These are phyloP conservation scores for Tricholoma furcatifolium DNA, from an alignment of 768 basidiomycete genomes.

Conservation along the genomic window DNA sequence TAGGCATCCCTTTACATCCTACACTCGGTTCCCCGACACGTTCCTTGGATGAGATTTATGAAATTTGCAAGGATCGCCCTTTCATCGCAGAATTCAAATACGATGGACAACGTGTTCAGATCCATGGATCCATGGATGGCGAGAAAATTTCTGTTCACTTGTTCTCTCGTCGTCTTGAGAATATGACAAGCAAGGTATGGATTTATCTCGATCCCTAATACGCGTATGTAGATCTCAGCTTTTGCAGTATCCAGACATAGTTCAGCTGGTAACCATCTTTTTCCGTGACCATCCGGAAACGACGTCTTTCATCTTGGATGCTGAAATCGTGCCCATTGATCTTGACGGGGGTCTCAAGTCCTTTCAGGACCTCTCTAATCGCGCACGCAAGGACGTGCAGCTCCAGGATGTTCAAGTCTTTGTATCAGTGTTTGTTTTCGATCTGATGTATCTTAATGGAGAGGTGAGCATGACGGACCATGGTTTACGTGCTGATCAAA, in stretches of 20 bases:
- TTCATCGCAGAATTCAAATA: conserved; percentile 92
- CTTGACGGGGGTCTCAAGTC: conserved; percentile 61
- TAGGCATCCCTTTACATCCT: conserved; percentile 79
- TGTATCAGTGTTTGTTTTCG: conserved; percentile 87
- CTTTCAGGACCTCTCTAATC: conserved; percentile 85
- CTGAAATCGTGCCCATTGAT: conserved; percentile 88
- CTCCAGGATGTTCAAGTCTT: conserved; percentile 71
- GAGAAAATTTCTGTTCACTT: conserved; percentile 48
- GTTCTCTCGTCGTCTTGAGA: conserved; percentile 88
- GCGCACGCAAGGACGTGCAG: conserved; percentile 81
- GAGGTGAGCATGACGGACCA: conserved; percentile 46
- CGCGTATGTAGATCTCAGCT: background rate
- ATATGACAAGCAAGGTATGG: conserved; percentile 86
- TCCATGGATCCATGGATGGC: conserved; percentile 49
- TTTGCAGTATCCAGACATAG: conserved; percentile 78
- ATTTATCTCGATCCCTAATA: background rate
- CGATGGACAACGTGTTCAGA: conserved; percentile 84
- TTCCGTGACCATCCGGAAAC: conserved; percentile 42
- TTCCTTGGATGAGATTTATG: conserved; percentile 82
- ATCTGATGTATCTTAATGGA: conserved; percentile 84
- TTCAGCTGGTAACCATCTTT: conserved; percentile 52
- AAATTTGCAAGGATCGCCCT: conserved; percentile 57
- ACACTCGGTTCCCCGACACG: conserved; percentile 86
- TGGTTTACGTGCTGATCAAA: background rate
- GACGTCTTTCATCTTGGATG: conserved; percentile 73